Base-by-base conservation (phyloP, 2,329 filamentous ascomycete genomes). In the Thermothelomyces thermophilus region DNA sequence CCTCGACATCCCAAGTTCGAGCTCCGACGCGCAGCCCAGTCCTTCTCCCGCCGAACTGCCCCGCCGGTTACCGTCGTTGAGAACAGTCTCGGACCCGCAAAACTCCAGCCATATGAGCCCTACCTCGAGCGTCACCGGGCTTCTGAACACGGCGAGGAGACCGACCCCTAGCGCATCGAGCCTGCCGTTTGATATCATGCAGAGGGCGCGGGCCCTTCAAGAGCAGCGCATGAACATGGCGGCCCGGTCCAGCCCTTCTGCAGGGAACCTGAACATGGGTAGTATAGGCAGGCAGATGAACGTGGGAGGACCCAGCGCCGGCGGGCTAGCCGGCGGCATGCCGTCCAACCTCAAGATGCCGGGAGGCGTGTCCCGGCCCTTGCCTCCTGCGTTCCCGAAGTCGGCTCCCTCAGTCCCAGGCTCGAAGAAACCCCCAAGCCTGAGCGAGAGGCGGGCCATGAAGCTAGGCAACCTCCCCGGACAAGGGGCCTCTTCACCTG, bases 51-150 rank as follows among this genome's bases (percentile, higher is more conserved):
- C 54, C 54, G 71, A 72, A 49, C 53, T 58, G 33, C 71, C 73
- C 48, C 71, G 77, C 64, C 68, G 81, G 65, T 62, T 83, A 51
- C 75, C 80, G 17, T 79, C 80, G 5, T 66, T 82, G 36, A 78
- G 82, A 58, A 78, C 80, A 41, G 67, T 78, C 17, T 81, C 82
- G 47, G 79, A 83, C 43, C 70, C 82, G 17, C 70, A 73, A 56
- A 72, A 70, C 48, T 63, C 71, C 26, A 67, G 68, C 20, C 66
- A 70, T 50, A 90, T 95, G 81, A 87, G 80, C 49, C 71, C 85
- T 6, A 90, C 83, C n/a, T 95, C 90, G n/a, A 93, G 86, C 24
- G 83, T 87, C 35, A 73, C 90, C 3, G 89, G 89, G 35, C 79
- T 87, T 51, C 72, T 95, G 61, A 89, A 84, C 66, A 79, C 70